Conservation (phyloP, 2,329 filamentous ascomycete genomes). For the Spiromastix sp. region DNA sequence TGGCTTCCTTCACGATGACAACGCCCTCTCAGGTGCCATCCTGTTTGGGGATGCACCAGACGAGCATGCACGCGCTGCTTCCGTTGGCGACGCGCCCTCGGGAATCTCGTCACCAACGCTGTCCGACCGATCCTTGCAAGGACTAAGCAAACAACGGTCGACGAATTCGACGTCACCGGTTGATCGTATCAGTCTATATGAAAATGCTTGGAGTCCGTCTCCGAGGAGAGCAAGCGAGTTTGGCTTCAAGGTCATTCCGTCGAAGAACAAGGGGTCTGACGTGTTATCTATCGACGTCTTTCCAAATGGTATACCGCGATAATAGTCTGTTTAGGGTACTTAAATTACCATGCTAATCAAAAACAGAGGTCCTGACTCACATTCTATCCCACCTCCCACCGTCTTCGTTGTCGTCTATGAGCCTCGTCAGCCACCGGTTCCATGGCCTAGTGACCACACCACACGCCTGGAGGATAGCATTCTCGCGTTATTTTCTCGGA, state of each 20-base stretch:
- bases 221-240: constrained; percentile 32
- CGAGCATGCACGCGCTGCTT: constrained; percentile 19
- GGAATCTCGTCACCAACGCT: constrained; percentile 11
- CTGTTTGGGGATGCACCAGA: constrained; percentile 31
- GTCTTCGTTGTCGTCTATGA: constrained; percentile 68
- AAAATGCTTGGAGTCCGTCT: constrained; percentile 34
- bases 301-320: constrained; percentile 60
- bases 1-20: constrained; percentile 43
- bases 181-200: constrained; percentile 46
- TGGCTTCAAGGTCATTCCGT: constrained; percentile 42
- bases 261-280: constrained; percentile 33
- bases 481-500: constrained; percentile 80
- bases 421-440: constrained; percentile 79
- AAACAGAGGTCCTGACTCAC: constrained; percentile 78
- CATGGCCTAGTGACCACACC: constrained; percentile 79
- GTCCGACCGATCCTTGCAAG: constrained; percentile 16
- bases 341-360: constrained; percentile 13
- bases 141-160: constrained; percentile 17
- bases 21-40: constrained; percentile 33
- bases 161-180: constrained; percentile 32
- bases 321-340: constrained; percentile 9
- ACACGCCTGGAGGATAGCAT: constrained; percentile 88
- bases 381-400: constrained; percentile 83
- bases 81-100: constrained; percentile 16
- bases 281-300: constrained; percentile 48